A percentile compares a stretch with the other conserved stretches of the same genome.
phyloP scores from a whole-genome alignment of 2,329 filamentous ascomycete genomes.

The Aspergillus sp. region DNA sequence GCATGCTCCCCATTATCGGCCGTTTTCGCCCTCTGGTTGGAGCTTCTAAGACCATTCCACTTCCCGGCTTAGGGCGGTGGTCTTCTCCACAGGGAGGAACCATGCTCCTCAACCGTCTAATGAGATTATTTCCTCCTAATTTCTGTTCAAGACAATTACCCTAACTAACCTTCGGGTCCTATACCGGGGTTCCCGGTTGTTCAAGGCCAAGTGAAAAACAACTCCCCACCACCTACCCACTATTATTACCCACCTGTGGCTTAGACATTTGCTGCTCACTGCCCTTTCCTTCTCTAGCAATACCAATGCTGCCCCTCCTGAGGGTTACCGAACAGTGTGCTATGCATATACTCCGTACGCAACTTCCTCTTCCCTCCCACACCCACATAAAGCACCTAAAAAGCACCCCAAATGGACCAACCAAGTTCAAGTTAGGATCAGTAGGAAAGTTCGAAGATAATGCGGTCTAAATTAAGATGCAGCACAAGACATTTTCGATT shows the following conservation, averaged over 20 bases:
- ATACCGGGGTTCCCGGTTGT: constrained; percentile 18
- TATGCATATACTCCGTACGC: background rate
- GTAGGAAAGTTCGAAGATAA: background rate
- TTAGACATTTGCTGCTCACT: constrained; percentile 3
- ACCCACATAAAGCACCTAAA: background rate
- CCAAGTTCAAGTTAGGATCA: background rate
- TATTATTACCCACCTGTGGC: constrained; percentile 6
- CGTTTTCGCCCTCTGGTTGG: constrained; percentile 19
- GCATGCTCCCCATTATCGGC: constrained; percentile 20
- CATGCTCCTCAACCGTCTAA: constrained; percentile 19
- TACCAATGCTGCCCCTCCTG: constrained; percentile 4
- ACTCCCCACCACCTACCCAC: background rate
- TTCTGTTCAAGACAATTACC: constrained; percentile 8
- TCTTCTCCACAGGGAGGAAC: constrained; percentile 26
- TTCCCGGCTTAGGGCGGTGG: constrained; percentile 17
- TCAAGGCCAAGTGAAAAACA: constrained; percentile 5
- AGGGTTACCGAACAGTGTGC: too few species aligned
- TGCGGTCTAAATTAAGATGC: background rate
- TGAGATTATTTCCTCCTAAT: constrained; percentile 1
- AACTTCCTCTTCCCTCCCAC: background rate
- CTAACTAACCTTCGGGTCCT: constrained; percentile 12
- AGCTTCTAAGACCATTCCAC: constrained; percentile 15
- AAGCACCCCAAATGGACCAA: background rate
- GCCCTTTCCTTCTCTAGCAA: background rate
- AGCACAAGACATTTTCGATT: background rate